Percentiles rank a stretch among this genome's conserved stretches.
These are phyloP conservation scores for Cryphonectria radicalis DNA, from an alignment of 2,329 filamentous ascomycete species.

Conservation along the genomic window DNA sequence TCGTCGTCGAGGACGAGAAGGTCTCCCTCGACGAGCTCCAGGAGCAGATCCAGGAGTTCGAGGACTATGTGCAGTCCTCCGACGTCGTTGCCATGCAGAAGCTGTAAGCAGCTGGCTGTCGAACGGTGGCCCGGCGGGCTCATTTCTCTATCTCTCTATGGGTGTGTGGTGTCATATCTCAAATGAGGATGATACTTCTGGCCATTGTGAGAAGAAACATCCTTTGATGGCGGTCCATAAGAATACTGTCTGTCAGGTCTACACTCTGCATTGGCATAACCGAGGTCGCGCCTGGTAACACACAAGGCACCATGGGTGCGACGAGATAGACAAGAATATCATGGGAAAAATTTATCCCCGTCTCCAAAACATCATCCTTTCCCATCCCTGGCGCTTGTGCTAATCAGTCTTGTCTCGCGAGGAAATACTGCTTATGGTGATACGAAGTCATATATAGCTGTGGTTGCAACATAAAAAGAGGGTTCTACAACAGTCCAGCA, in stretches of 20 bases:
- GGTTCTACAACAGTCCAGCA: too few species aligned
- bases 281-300: not conserved
- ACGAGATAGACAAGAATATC: slow-evolving; percentile 8
- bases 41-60: slow-evolving; percentile 78
- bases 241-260: not conserved
- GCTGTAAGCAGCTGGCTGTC: slow-evolving; percentile 61
- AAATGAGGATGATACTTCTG: not conserved
- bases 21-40: slow-evolving; percentile 85
- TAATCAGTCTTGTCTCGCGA: not conserved
- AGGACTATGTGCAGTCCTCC: slow-evolving; percentile 95
- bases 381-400: not conserved
- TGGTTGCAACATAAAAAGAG: too few species aligned
- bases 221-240: not conserved
- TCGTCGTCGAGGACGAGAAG: slow-evolving; percentile 98
- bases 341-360: not conserved
- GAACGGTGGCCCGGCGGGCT: too few species aligned
- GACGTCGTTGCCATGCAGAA: slow-evolving; percentile 93
- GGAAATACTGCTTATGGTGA: not conserved
- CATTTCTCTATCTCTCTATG: not conserved
- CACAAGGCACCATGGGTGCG: not conserved
- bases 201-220: not conserved
- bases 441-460: not conserved
- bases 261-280: not conserved
- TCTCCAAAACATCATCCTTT: not conserved
- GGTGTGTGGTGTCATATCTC: not conserved